Base-by-base conservation (phyloP, 139 green algal genomes). In the Astrephomene gubernaculifera region DNA sequence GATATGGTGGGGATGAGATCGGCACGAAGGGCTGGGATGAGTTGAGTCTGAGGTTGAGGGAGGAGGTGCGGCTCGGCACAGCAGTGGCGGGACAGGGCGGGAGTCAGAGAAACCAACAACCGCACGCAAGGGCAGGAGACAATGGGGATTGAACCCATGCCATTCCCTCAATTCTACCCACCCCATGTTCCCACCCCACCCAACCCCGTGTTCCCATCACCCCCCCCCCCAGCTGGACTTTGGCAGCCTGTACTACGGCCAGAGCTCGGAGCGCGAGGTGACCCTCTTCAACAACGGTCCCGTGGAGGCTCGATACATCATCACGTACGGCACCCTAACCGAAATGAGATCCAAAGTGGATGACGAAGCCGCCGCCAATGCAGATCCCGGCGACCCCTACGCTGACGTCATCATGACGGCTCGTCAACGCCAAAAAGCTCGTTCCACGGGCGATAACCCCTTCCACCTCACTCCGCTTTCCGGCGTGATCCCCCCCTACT, bases 281-380 rank as follows among this genome's bases (percentile, higher is more conserved):
- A 71, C 67, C 12, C 36, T 91, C 27, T 89, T 89, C 84, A 92
- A 90, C 69, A 92, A 90, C 63, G 88, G 85, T 1, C 88, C 88
- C 29, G 76, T 90, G 31, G 83, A 89, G 38, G 75, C 71, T 7
- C 67, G 71, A 31, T 92, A 88, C 76, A 57, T 92, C 10, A 72
- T 92, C 31, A 85, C 39, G 27, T 89, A 92, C 49, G 88, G 85
- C 67, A 89, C 71, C 19, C 60, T 83, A 12, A 57, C 57, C 14
- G 88, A 92, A 82, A 92, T 92, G 61, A 85, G 87, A 25, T 25
- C 14, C 19, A 79, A 70, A 68, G 38, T 87, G 38, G 85, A 88
- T 31, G 74, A 90, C 33, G 84, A 86, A 0, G 76, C 81, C 22
- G 63, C 53, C 21, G 71, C 44, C 22, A 85, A 78, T 44, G 71